phyloP scores from a whole-genome alignment of 1,139 yeast species.

The Arxiozyma slooffiae region DNA sequence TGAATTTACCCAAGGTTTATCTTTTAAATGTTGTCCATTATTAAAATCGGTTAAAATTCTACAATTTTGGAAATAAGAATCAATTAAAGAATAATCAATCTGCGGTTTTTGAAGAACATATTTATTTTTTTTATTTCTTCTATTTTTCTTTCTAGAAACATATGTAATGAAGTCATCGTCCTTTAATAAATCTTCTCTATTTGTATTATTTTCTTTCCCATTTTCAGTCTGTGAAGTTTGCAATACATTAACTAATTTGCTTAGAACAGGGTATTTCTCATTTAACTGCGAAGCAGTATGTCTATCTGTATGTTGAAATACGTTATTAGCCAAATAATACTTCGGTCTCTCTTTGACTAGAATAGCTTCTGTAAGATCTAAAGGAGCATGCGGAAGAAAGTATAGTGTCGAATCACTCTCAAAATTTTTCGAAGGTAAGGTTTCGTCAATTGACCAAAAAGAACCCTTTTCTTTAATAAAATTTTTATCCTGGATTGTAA shows the following conservation, averaged over 20 bases:
- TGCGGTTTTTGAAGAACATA: slow-evolving; percentile 30
- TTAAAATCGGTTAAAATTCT: slow-evolving; percentile 18
- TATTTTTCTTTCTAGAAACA: slow-evolving; percentile 25
- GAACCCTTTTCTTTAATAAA: slow-evolving; percentile 25
- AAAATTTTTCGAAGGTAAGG: slow-evolving; percentile 8
- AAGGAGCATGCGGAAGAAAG: slow-evolving; percentile 70
- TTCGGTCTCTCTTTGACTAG: slow-evolving; percentile 32
- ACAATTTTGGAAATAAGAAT: slow-evolving; percentile 32
- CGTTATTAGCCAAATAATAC: slow-evolving; percentile 40
- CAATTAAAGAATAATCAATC: slow-evolving; percentile 34
- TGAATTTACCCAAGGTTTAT: slow-evolving; percentile 40
- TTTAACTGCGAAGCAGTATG: slow-evolving; percentile 36
- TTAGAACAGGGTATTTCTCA: slow-evolving; percentile 36
- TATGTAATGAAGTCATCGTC: slow-evolving; percentile 25
- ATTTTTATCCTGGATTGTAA: slow-evolving; percentile 37
- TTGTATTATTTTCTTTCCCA: not conserved
- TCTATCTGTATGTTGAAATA: slow-evolving; percentile 45
- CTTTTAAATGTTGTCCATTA: slow-evolving; percentile 16
- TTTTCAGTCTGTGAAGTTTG: not conserved
- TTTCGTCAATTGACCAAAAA: slow-evolving; percentile 24
- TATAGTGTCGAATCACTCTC: slow-evolving; percentile 31
- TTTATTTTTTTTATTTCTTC: slow-evolving; percentile 28
- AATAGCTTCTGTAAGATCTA: slow-evolving; percentile 43
- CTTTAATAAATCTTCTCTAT: slow-evolving; percentile 1
- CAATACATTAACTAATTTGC: slow-evolving; percentile 34